Evolutionary conservation across 2,329 filamentous ascomycete genomes (phyloP), one percentile per base, ranked within the genome.

Genomic region (Pseudogymnoascus sp.): DNA sequence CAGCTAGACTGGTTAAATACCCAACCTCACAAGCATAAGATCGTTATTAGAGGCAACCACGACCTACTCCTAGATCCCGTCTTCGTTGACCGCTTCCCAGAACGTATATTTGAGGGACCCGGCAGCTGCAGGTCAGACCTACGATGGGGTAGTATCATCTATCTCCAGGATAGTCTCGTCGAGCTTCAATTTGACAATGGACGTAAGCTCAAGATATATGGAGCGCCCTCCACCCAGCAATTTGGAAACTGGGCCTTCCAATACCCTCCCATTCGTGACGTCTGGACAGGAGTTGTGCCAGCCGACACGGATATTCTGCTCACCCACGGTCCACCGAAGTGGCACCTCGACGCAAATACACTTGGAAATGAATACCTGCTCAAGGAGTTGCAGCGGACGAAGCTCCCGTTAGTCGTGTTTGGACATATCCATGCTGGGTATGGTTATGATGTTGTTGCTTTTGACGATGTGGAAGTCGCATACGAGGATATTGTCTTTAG

Each of bases 1-100:
- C 87, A 94, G 67, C 77, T 96, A 41, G 82, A 95, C 75, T 96
- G 90, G 90, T 77, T 96, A 13, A 81, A 78, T 56, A 76, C 77
- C 2, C 80, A 92, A 7, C 88, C 89, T 0, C 90, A 96, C 69
- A 74, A 75, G 33, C 80, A 95, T 71, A 95, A 96, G 73, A 78
- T 96, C 21, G 81, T 92, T 33, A 84, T 97, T 30, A 83, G 84
- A 34, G 92, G 92, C 0, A 96, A 96, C 70, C 92, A 96, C 71
- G 92, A 96, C 69, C 86, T 83, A 67, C 95, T 84, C 76, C 88
- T 95, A 62, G 92, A 95, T 71, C 76, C 81, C 21, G 12, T 41
- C 10, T 41, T 41, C n/a, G 23, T 34, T 18, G 45, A 28, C n/a
- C 79, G 88, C 3, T 41, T 41, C 10, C 38, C 38, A 21, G 38